Percentiles rank a stretch among this genome's conserved stretches.
Conservation (phyloP, 225 moss, liverwort and hornwort species). For the Marchantia polymorpha region DNA sequence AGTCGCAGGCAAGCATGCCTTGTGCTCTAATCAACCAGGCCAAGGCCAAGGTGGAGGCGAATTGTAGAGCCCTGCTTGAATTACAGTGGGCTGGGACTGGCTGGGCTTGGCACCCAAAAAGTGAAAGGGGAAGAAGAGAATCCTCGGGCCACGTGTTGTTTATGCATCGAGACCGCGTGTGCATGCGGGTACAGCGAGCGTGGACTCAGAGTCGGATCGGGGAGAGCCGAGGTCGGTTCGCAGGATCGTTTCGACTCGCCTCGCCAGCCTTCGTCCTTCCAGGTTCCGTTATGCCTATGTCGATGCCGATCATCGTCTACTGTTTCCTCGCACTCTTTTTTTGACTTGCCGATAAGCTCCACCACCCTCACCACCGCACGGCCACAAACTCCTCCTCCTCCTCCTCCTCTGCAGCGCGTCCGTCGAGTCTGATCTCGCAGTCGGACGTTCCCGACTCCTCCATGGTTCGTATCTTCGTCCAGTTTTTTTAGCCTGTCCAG, state of each 20-base stretch:
- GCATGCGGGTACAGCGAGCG: background rate
- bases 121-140: background rate
- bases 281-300: background rate
- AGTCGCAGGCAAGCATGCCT: background rate
- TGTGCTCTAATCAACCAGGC: background rate
- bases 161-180: background rate
- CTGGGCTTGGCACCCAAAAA: background rate
- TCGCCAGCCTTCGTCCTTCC: background rate
- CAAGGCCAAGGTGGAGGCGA: background rate
- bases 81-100: background rate
- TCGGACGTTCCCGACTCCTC: too few relatives aligned
- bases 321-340: background rate
- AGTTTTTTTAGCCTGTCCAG: too few relatives aligned
- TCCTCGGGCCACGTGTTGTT: background rate
- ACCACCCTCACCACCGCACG: background rate
- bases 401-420: background rate
- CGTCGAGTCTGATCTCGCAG: too few relatives aligned
- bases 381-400: background rate
- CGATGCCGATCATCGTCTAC: background rate
- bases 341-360: background rate
- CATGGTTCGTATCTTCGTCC: too few relatives aligned
- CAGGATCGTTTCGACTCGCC: background rate
- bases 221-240: background rate
- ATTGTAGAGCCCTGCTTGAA: slow-evolving; percentile 1
- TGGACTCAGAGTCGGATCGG: background rate